Conservation (phyloP, 169 alveolate species). For the Cryptosporidium viatorum region DNA sequence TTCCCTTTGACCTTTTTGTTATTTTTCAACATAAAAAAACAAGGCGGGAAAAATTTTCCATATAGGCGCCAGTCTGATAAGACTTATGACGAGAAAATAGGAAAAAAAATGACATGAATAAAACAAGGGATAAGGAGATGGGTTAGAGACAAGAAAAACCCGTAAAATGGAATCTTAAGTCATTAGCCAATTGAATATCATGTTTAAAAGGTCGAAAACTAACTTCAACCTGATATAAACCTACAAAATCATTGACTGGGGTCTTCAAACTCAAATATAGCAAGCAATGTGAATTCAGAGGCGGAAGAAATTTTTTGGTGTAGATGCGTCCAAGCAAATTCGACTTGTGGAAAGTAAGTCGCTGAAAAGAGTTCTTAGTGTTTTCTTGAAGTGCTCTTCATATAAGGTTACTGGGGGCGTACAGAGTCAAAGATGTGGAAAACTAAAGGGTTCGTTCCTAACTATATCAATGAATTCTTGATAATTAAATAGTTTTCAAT, state of each 20-base stretch:
- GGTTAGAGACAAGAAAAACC: background rate
- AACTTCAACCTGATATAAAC: background rate
- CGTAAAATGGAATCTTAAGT: background rate
- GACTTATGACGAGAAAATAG: background rate
- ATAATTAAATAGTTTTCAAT: background rate
- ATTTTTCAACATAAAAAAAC: background rate
- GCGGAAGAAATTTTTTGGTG: background rate
- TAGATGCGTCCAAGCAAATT: background rate
- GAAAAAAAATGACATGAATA: background rate
- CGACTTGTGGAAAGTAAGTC: background rate
- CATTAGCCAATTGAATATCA: slow-evolving; percentile 16
- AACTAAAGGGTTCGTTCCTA: background rate
- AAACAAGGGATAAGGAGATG: background rate
- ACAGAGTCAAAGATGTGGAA: slow-evolving; percentile 13
- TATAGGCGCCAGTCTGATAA: background rate
- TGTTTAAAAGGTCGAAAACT: background rate
- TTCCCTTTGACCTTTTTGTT: background rate
- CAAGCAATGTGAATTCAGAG: slow-evolving; percentile 4
- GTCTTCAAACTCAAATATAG: slow-evolving; percentile 14
- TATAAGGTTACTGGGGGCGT: background rate
- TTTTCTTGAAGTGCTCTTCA: slow-evolving; percentile 6
- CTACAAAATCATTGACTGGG: background rate
- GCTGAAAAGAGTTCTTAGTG: background rate
- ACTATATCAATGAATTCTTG: background rate
- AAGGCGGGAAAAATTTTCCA: slow-evolving; percentile 1